phyloP scores from a whole-genome alignment of 2,329 filamentous ascomycete genomes.

The Furcasterigmium furcatum region DNA sequence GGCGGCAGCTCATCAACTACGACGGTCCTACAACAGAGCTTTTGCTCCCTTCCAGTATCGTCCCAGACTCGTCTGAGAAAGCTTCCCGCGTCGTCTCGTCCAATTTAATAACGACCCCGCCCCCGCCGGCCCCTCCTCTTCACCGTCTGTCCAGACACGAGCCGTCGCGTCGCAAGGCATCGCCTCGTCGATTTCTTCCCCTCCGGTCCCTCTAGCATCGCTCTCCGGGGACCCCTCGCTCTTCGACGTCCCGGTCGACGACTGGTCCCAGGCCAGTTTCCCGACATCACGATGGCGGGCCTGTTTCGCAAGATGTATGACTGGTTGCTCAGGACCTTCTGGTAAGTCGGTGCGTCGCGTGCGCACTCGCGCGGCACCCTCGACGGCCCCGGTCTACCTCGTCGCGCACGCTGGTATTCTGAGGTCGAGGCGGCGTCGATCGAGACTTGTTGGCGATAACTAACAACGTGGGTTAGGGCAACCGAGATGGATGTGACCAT shows the following conservation, averaged over 20 bases:
- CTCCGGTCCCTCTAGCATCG: no score
- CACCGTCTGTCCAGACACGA: constrained; percentile 17
- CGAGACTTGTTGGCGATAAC: no score
- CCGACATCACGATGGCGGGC: constrained; percentile 67
- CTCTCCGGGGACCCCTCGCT: background rate
- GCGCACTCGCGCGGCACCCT: background rate
- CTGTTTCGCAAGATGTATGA: constrained; percentile 95
- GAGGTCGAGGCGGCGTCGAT: no score
- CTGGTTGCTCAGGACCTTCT: constrained; percentile 97
- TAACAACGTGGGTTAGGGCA: constrained; percentile 60
- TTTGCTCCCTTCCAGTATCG: constrained; percentile 31
- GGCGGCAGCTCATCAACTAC: constrained; percentile 23
- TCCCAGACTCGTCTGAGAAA: no score
- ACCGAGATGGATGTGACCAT: constrained; percentile 99
- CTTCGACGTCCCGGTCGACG: background rate
- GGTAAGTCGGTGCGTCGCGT: constrained; percentile 54
- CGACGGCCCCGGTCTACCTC: no score
- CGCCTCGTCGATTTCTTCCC: background rate
- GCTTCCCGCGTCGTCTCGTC: constrained; percentile 36
- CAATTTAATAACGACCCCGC: constrained; percentile 23
- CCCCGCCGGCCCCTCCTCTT: constrained; percentile 14
- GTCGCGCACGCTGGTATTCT: no score
- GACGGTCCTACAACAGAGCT: constrained; percentile 38
- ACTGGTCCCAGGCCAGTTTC: background rate
- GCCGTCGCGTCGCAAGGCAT: background rate